phyloP scores from a whole-genome alignment of 2,329 filamentous ascomycete species.

The Calcarisporium arbuscula region DNA sequence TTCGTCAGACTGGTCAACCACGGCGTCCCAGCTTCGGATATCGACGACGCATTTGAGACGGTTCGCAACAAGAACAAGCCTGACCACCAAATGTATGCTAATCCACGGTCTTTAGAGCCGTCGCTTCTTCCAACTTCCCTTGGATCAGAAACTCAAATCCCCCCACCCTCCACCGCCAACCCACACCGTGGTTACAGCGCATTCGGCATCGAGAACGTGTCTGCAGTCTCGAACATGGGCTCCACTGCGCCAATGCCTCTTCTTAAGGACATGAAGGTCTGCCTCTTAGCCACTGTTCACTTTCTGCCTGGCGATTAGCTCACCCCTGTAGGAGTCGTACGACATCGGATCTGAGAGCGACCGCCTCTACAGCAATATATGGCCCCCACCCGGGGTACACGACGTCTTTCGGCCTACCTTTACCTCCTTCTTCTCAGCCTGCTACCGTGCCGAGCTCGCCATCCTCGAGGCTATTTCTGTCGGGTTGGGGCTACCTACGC shows the following conservation, averaged over 20 bases:
- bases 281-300: no score
- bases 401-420: slow-evolving; percentile 4
- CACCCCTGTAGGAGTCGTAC: slow-evolving; percentile 4
- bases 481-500: slow-evolving; percentile 2
- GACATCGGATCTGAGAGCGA: slow-evolving; percentile 5
- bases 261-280: slow-evolving; percentile 6
- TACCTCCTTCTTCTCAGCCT: slow-evolving; percentile 1
- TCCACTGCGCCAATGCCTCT: slow-evolving; percentile 2
- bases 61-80: background rate
- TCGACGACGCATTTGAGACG: slow-evolving; percentile 4
- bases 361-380: slow-evolving; percentile 4
- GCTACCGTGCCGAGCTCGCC: slow-evolving; percentile 2
- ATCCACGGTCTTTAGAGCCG: slow-evolving; percentile 4
- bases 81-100: background rate
- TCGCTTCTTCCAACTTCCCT: slow-evolving; percentile 3
- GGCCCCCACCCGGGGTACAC: slow-evolving; percentile 4
- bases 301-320: background rate
- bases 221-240: slow-evolving; percentile 3
- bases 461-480: slow-evolving; percentile 6
- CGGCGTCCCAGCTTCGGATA: slow-evolving; percentile 1
- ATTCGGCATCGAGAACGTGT: slow-evolving; percentile 6
- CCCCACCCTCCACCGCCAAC: slow-evolving; percentile 6
- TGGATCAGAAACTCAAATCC: slow-evolving; percentile 5
- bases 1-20: slow-evolving; percentile 3
- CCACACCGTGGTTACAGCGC: slow-evolving; percentile 7